A percentile compares a stretch with the other conserved stretches of the same genome.
Conservation (phyloP, 345 rosid genomes). For the Populus nigra region DNA sequence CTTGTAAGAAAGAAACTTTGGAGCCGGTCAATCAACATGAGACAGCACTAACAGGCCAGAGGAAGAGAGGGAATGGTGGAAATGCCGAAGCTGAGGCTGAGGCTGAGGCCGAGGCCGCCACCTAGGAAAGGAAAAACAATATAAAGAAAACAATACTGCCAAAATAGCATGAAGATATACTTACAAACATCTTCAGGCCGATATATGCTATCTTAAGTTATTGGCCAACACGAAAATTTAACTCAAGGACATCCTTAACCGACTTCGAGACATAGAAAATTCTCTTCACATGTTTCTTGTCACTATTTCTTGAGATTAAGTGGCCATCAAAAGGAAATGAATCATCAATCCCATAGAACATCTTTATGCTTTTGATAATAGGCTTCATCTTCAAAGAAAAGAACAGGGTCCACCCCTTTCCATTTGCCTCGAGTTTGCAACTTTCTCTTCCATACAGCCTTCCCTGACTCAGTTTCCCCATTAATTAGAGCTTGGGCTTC, state of each 20-base stretch:
- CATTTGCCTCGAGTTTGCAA: constrained; percentile 90
- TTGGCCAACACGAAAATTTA: constrained; percentile 70
- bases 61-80: background rate
- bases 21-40: background rate
- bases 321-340: constrained; percentile 69
- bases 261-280: constrained; percentile 85
- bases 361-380: constrained; percentile 58
- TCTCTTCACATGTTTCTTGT: constrained; percentile 79
- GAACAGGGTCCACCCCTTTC: constrained; percentile 92
- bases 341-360: constrained; percentile 76
- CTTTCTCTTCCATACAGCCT: constrained; percentile 61
- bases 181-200: constrained; percentile 96
- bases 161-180: constrained; percentile 20
- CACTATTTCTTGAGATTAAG: constrained; percentile 81
- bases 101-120: background rate
- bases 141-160: background rate
- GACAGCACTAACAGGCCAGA: background rate
- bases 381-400: constrained; percentile 70
- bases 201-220: constrained; percentile 85
- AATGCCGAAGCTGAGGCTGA: no score
- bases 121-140: background rate
- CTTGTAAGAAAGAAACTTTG: no score
- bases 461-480: constrained; percentile 40
- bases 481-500: constrained; percentile 29
- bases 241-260: constrained; percentile 68